These are phyloP conservation scores for Malassezia slooffiae DNA, from an alignment of 1,284 basidiomycete species.

Conservation along the genomic window DNA sequence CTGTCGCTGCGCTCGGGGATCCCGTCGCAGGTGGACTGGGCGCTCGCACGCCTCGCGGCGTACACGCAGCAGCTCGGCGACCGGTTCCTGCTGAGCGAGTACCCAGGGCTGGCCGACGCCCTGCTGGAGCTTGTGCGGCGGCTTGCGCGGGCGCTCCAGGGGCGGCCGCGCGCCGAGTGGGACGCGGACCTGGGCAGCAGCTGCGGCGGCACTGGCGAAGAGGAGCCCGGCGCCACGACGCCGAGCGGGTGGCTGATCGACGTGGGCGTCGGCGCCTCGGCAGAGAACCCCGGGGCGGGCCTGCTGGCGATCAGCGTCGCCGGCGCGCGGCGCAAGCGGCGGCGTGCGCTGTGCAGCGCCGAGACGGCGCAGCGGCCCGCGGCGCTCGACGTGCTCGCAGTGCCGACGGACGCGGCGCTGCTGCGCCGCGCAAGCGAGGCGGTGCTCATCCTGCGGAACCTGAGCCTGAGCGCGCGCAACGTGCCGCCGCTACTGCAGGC, in stretches of 20 bases:
- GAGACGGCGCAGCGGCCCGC: neutral
- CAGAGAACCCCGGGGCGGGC: conserved; percentile 11
- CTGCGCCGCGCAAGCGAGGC: conserved; percentile 33
- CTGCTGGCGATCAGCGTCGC: conserved; percentile 1
- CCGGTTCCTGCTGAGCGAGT: conserved; percentile 19
- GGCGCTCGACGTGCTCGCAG: conserved; percentile 2
- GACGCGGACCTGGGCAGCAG: conserved; percentile 9
- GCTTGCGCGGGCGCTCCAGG: conserved; percentile 24
- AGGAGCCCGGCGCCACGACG: neutral
- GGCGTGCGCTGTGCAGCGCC: neutral
- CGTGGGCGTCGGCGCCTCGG: conserved; percentile 26
- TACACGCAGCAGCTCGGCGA: conserved; percentile 18
- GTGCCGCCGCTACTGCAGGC: conserved; percentile 10
- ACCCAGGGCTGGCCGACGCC: conserved; percentile 31
- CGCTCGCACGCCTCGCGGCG: conserved; percentile 26
- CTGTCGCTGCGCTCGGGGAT: conserved; percentile 40
- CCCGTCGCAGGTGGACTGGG: conserved; percentile 40
- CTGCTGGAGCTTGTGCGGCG: conserved; percentile 27
- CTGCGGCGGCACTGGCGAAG: neutral
- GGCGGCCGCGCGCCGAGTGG: conserved; percentile 22
- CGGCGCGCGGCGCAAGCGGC: neutral
- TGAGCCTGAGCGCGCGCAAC: conserved; percentile 19
- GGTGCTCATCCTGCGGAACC: conserved; percentile 31
- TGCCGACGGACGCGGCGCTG: conserved; percentile 20
- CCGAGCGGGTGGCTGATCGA: conserved; percentile 5